Base-by-base conservation (phyloP, 192 early-diverging fungal species). In the Coemansia furcata region DNA sequence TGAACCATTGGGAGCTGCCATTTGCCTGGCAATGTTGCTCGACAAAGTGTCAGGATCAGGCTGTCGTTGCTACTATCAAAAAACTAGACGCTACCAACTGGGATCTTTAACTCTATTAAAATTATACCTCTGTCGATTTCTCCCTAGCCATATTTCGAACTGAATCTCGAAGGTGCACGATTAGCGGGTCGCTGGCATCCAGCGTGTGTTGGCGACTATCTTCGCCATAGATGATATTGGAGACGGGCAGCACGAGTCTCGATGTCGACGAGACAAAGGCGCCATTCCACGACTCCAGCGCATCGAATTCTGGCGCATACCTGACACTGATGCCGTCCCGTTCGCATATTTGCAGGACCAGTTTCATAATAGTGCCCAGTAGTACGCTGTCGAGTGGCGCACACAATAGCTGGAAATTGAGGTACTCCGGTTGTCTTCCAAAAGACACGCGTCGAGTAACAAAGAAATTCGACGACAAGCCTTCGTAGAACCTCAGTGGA, bases 231-330 rank as follows among this genome's bases (percentile, higher is more conserved):
- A 74, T 57, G 42, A 77, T 66, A 15, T 19, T 35, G 2, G 52
- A 61, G 14, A 83, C 62, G 3, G 81, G 81, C 50, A 75, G 35
- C 9, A 83, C 76, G 49, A 71, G 63, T 21, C 81, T 62, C 30
- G 81, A 83, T 38, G 81, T 83, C 15, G 74, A 77, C 23, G 81
- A 63, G 14, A 83, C 68, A 72, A 83, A 83, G 15, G 81, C 81
- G 30, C 76, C 81, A 6, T 26, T 50, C 75, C 76, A 83, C n/a
- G 42, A 29, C 11, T 42, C 62, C n/a, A 67, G 40, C 4, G 58
- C 33, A 35, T 74, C 72, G 26, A 74, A 58, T 14, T 12, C 21
- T n/a, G 67, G 66, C 33, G 68, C 73, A 42, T 72, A 65, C 21
- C 52, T 63, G 4, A 83, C 76, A 7, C 37, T n/a, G 26, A 83